Evolutionary conservation across 805 yeast genomes (phyloP).

Genomic region (Candida krabiensis): DNA sequence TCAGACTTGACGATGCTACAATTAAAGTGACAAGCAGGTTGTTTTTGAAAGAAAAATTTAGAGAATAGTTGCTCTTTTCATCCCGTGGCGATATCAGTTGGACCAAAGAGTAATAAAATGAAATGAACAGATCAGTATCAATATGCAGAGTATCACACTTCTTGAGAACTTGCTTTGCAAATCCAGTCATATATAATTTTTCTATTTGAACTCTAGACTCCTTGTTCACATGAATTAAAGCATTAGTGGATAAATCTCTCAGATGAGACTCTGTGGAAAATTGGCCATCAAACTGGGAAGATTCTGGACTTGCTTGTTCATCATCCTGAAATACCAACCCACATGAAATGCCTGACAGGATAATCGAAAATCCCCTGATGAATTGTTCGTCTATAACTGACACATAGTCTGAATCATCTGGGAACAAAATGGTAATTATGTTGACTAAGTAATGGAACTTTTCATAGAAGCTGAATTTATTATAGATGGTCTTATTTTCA

Average conservation of each 20-base stretch:
- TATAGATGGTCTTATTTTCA: conserved; percentile 2
- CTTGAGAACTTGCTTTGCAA: conserved; percentile 12
- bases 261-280: conserved; percentile 1
- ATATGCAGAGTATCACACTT: conserved; percentile 8
- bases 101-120: conserved; percentile 19
- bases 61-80: conserved; percentile 1
- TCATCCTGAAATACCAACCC: conserved; percentile 16
- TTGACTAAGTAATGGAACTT: conserved; percentile 17
- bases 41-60: conserved; percentile 19
- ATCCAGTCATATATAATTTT: conserved; percentile 15
- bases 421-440: conserved; percentile 11
- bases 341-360: conserved; percentile 16
- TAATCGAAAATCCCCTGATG: conserved; percentile 17
- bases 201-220: conserved; percentile 7
- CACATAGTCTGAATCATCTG: conserved; percentile 2
- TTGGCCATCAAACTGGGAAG: not conserved
- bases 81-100: conserved; percentile 19
- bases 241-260: not conserved
- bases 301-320: conserved; percentile 3
- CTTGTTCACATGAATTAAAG: conserved; percentile 6
- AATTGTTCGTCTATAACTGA: conserved; percentile 7
- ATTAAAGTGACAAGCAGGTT: conserved; percentile 24
- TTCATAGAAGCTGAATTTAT: conserved; percentile 1
- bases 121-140: conserved; percentile 13
- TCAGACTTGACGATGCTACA: conserved; percentile 22